A percentile compares a stretch with the other conserved stretches of the same genome.
Conservation (phyloP, 495 filamentous ascomycete genomes). For the Aspergillus kassunensis region DNA sequence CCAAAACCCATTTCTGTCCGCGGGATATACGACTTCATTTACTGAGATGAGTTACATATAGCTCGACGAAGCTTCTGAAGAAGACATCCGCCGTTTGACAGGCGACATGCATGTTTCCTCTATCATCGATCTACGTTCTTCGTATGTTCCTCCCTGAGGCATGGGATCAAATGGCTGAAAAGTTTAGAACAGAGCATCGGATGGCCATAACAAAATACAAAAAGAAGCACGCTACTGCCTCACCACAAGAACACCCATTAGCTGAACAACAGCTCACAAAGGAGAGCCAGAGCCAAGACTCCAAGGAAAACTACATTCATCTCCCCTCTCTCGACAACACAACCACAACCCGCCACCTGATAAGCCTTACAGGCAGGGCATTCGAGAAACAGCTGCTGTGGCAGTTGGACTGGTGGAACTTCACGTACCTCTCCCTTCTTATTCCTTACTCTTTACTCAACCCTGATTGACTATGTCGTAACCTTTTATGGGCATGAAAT, state of each 20-base stretch:
- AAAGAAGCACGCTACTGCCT: not conserved
- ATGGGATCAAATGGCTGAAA: not conserved
- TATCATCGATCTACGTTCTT: constrained; percentile 74
- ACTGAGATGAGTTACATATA: constrained; percentile 5
- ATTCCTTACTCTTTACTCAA: constrained; percentile 1
- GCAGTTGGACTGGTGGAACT: constrained; percentile 63
- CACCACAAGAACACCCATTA: constrained; percentile 30
- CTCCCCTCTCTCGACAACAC: not conserved
- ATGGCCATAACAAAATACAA: constrained; percentile 62
- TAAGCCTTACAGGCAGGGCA: constrained; percentile 68
- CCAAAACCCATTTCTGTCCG: not conserved
- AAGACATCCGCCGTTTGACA: constrained; percentile 57
- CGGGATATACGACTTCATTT: not conserved
- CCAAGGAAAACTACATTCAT: constrained; percentile 2
- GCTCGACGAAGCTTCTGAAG: constrained; percentile 64
- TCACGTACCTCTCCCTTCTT: constrained; percentile 50
- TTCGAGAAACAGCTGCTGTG: constrained; percentile 67
- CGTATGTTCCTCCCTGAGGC: constrained; percentile 38
- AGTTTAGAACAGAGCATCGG: constrained; percentile 63
- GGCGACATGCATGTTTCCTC: constrained; percentile 62
- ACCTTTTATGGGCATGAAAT: too few relatives aligned
- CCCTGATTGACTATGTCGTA: too few relatives aligned
- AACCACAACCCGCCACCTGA: constrained; percentile 49
- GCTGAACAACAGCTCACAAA: too few relatives aligned
- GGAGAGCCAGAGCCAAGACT: too few relatives aligned